Percentiles rank a stretch among this genome's conserved stretches.
These are phyloP conservation scores for Thraustotheca clavata DNA, from an alignment of 352 stramenopile genomes.

Conservation along the genomic window DNA sequence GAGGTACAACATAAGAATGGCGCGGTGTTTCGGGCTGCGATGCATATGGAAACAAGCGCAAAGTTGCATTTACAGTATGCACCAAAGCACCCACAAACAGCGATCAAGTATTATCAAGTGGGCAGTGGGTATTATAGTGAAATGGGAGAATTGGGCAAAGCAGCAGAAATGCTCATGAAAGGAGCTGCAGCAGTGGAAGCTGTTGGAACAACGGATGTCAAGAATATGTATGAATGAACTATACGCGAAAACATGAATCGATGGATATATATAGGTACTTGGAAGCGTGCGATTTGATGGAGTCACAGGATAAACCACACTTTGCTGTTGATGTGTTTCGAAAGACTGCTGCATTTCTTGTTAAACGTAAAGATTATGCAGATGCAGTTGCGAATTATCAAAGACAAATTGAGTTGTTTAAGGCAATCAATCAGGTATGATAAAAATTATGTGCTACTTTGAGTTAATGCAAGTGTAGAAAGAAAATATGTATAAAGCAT, in stretches of 20 bases:
- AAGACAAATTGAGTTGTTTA: conserved; percentile 44
- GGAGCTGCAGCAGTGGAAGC: conserved; percentile 42
- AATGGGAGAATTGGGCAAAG: conserved; percentile 78
- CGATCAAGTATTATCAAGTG: conserved; percentile 47
- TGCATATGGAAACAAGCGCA: conserved; percentile 66
- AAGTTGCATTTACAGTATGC: conserved; percentile 53
- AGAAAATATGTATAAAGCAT: conserved; percentile 57
- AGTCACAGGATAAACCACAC: conserved; percentile 74
- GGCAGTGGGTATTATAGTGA: conserved; percentile 61
- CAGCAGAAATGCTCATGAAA: conserved; percentile 66
- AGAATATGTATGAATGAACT: conserved; percentile 27
- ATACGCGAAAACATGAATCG: neutral
- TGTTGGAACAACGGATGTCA: conserved; percentile 30
- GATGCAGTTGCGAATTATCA: conserved; percentile 42
- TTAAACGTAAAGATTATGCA: conserved; percentile 39
- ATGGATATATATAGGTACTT: conserved; percentile 30
- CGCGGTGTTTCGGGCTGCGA: conserved; percentile 57
- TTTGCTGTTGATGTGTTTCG: conserved; percentile 73
- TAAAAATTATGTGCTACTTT: neutral
- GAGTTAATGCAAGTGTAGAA: neutral
- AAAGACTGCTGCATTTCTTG: conserved; percentile 66
- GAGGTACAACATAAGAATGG: conserved; percentile 64
- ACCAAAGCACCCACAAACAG: conserved; percentile 34
- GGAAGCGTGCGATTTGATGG: conserved; percentile 59
- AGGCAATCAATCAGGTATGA: conserved; percentile 47